Evolutionary conservation across 805 yeast species (phyloP).

Genomic region (Suhomyces sp.): DNA sequence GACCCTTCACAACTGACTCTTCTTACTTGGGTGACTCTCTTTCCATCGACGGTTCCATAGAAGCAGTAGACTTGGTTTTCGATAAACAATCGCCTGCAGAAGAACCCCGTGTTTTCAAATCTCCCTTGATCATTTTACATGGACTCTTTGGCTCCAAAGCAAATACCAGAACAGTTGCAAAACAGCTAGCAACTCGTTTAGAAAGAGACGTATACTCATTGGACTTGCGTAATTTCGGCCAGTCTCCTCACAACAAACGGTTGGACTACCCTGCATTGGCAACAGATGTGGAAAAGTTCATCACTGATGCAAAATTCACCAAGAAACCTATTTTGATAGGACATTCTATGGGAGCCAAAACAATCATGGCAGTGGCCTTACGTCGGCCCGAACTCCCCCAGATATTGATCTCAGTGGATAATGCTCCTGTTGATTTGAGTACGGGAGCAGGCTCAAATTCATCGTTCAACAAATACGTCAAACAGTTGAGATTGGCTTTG

Average conservation of each 20-base stretch:
- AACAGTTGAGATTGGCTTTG: slow-evolving; percentile 58
- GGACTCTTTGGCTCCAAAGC: slow-evolving; percentile 84
- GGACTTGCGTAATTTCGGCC: slow-evolving; percentile 90
- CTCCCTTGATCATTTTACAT: slow-evolving; percentile 79
- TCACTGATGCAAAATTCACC: slow-evolving; percentile 42
- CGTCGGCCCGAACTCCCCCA: slow-evolving; percentile 61
- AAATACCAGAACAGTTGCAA: slow-evolving; percentile 82
- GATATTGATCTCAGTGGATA: slow-evolving; percentile 77
- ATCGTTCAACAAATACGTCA: slow-evolving; percentile 66
- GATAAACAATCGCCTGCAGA: slow-evolving; percentile 44
- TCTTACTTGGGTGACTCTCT: slow-evolving; percentile 10
- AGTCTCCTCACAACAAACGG: slow-evolving; percentile 71
- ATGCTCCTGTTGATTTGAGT: slow-evolving; percentile 75
- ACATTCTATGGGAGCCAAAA: slow-evolving; percentile 92
- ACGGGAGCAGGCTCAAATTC: slow-evolving; percentile 43
- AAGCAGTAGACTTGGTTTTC: slow-evolving; percentile 52
- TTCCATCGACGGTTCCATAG: slow-evolving; percentile 29
- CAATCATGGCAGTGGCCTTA: slow-evolving; percentile 84
- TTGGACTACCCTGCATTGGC: slow-evolving; percentile 82
- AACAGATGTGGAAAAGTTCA: slow-evolving; percentile 78
- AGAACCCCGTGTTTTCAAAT: slow-evolving; percentile 25
- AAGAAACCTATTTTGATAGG: slow-evolving; percentile 65
- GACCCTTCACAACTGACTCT: slow-evolving; percentile 2
- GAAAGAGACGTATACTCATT: slow-evolving; percentile 62
- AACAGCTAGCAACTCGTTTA: slow-evolving; percentile 47